phyloP scores from a whole-genome alignment of 495 filamentous ascomycete genomes.

The Alectoria sarmentosa region DNA sequence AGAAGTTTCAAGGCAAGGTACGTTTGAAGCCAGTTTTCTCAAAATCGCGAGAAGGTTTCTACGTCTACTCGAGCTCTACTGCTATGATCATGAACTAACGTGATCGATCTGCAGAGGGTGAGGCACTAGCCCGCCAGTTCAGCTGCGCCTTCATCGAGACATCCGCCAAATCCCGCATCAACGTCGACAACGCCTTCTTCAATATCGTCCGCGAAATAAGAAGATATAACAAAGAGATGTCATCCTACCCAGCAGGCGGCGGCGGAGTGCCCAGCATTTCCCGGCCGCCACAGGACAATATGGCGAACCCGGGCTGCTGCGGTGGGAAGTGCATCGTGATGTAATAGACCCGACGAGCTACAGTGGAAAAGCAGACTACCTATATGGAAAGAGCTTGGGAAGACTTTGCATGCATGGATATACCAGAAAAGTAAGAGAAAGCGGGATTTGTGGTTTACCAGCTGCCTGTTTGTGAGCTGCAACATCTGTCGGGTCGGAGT shows the following conservation, averaged over 20 bases:
- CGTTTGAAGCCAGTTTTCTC: constrained; percentile 27
- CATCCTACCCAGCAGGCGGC: constrained; percentile 65
- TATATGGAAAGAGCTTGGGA: constrained; percentile 6
- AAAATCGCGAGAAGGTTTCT: neutral
- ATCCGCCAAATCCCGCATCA: constrained; percentile 94
- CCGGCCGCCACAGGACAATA: constrained; percentile 58
- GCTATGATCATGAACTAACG: neutral
- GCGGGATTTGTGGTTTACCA: neutral
- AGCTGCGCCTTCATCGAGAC: constrained; percentile 98
- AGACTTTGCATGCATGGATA: constrained; percentile 17
- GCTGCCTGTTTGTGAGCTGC: constrained; percentile 6
- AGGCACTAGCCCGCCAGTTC: constrained; percentile 76
- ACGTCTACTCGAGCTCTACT: constrained; percentile 1
- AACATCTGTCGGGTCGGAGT: constrained; percentile 6
- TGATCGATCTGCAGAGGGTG: constrained; percentile 61
- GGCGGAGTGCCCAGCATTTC: constrained; percentile 56
- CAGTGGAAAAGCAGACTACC: neutral
- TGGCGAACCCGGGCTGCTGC: constrained; percentile 67
- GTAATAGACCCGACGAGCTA: constrained; percentile 46
- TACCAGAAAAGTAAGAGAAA: constrained; percentile 12
- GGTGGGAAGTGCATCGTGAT: constrained; percentile 74
- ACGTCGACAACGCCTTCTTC: constrained; percentile 97
- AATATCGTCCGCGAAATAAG: constrained; percentile 96
- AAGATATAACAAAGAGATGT: constrained; percentile 96
- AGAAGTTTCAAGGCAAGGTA: constrained; percentile 86